These are phyloP conservation scores for Tricholoma furcatifolium DNA, from an alignment of 768 basidiomycete genomes.

Conservation along the genomic window DNA sequence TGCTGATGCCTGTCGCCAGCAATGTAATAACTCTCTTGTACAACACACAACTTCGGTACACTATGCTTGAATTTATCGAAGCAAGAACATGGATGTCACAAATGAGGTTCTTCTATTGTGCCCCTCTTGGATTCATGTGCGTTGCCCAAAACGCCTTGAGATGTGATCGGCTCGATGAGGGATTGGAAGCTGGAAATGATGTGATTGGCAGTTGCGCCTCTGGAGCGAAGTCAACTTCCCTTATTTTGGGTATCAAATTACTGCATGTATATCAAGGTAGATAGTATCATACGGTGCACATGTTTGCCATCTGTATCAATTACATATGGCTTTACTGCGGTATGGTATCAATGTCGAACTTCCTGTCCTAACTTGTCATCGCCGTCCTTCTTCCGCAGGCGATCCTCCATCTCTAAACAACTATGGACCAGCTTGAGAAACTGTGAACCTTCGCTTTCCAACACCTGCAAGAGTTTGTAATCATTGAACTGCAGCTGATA, in stretches of 20 bases:
- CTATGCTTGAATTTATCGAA: too few relatives aligned
- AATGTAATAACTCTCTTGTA: constrained; percentile 10
- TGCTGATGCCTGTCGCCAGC: neutral
- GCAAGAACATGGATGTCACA: too few relatives aligned
- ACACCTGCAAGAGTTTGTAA: constrained; percentile 37
- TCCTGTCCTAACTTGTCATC: neutral
- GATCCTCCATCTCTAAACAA: constrained; percentile 40
- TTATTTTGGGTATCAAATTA: neutral
- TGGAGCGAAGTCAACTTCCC: neutral
- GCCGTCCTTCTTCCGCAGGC: constrained; percentile 10
- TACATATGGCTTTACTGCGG: too few relatives aligned
- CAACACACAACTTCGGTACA: neutral
- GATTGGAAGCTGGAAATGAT: neutral
- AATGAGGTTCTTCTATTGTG: too few relatives aligned
- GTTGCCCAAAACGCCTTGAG: too few relatives aligned
- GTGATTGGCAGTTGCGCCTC: neutral
- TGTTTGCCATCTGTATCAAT: too few relatives aligned
- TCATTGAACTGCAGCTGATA: constrained; percentile 48
- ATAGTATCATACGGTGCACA: neutral
- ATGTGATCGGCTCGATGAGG: too few relatives aligned
- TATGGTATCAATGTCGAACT: too few relatives aligned
- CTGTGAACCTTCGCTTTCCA: constrained; percentile 39
- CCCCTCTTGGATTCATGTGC: too few relatives aligned
- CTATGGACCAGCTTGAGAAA: constrained; percentile 39
- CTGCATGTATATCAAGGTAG: neutral